These are phyloP conservation scores for Pelomyxa schiedti DNA, from an alignment of 78 protist genomes.

Conservation along the genomic window DNA sequence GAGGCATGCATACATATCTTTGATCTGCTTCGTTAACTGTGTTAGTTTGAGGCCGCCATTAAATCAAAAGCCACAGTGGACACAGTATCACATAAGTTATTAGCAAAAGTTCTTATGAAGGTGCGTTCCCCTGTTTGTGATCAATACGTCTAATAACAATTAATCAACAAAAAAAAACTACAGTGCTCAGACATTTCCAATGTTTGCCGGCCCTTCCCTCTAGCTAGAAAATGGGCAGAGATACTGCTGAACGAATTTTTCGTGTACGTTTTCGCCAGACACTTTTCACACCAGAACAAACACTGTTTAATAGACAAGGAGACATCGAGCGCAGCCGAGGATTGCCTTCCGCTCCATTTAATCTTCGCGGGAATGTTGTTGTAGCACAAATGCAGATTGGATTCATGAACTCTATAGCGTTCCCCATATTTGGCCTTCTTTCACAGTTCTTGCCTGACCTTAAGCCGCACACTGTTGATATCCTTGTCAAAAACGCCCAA, in stretches of 20 bases:
- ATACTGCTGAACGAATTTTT: conserved; percentile 4
- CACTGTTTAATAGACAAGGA: no score
- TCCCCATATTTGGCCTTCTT: not conserved
- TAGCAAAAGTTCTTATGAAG: not conserved
- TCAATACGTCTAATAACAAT: no score
- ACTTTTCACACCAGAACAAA: no score
- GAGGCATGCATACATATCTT: no score
- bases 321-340: not conserved
- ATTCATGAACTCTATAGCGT: not conserved
- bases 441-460: not conserved
- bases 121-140: no score
- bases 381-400: not conserved
- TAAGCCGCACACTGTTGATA: no score
- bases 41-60: not conserved
- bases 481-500: no score
- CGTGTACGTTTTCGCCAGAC: no score
- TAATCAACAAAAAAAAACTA: not conserved
- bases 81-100: not conserved
- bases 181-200: conserved; percentile 15
- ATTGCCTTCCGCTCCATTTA: not conserved
- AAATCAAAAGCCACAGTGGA: not conserved
- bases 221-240: conserved; percentile 21
- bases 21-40: no score
- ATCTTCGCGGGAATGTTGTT: not conserved
- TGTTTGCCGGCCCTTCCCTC: conserved; percentile 1